Conservation (phyloP, 2,329 filamentous ascomycete species). For the Fusarium cicatricum region DNA sequence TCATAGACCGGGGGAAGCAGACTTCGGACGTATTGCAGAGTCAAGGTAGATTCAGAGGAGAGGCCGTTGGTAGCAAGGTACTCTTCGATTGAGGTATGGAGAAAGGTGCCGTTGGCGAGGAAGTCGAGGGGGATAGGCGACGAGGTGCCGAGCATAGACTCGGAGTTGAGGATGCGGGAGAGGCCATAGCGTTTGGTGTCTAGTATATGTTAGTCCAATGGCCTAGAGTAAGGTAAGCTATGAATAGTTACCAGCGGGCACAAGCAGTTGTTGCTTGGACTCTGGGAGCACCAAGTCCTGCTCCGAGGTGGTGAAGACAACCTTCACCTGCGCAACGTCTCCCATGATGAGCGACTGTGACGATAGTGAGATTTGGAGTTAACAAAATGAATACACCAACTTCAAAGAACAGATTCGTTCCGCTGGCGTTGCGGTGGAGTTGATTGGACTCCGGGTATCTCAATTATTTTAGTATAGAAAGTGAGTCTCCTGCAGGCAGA, state of each 20-base stretch:
- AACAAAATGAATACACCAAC: not conserved
- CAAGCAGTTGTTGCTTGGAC: conserved; percentile 67
- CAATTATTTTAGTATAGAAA: conserved; percentile 4
- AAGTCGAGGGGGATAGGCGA: conserved; percentile 87
- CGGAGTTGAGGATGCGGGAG: conserved; percentile 75
- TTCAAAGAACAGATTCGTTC: not conserved
- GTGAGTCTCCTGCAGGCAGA: conserved; percentile 10
- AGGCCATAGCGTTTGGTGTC: conserved; percentile 76
- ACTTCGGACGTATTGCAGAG: conserved; percentile 92
- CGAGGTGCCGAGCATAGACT: conserved; percentile 72
- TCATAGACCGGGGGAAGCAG: conserved; percentile 89
- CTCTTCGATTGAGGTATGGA: conserved; percentile 88
- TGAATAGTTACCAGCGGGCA: conserved; percentile 61
- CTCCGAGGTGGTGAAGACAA: conserved; percentile 72
- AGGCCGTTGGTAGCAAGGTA: conserved; percentile 88
- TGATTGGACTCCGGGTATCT: conserved; percentile 28
- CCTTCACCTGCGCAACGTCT: conserved; percentile 65
- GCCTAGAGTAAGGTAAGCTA: not conserved
- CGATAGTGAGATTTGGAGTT: not conserved
- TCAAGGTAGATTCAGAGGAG: conserved; percentile 85
- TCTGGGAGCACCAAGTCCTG: conserved; percentile 70
- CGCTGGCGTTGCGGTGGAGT: conserved; percentile 18
- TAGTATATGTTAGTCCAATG: conserved; percentile 38
- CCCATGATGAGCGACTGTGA: conserved; percentile 44
- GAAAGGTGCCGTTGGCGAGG: conserved; percentile 90